A percentile compares a stretch with the other conserved stretches of the same genome.
Evolutionary conservation across 345 rosid genomes (phyloP).

Genomic region (Boechera stricta): DNA sequence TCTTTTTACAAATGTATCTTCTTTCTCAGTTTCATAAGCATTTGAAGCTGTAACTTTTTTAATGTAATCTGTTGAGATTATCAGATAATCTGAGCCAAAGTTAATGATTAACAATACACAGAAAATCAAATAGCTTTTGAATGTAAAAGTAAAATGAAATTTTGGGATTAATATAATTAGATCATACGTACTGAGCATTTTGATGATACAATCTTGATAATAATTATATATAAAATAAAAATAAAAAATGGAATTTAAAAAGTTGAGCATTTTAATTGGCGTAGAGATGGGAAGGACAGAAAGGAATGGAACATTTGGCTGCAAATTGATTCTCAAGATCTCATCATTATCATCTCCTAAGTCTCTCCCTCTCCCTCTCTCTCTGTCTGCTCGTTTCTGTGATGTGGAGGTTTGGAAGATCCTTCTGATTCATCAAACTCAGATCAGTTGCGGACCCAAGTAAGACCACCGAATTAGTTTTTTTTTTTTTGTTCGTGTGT

Average conservation of each 20-base stretch:
- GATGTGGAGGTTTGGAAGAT: slow-evolving; percentile 19
- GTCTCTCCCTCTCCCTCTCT: slow-evolving; percentile 11
- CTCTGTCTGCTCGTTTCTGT: not conserved
- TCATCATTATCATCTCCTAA: not conserved
- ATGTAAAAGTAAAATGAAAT: not conserved
- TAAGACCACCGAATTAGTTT: slow-evolving; percentile 49
- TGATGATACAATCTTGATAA: not conserved
- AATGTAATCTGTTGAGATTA: not conserved
- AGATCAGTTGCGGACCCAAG: slow-evolving; percentile 41
- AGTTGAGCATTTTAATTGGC: slow-evolving; percentile 30
- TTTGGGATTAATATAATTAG: not conserved
- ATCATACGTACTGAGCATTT: not conserved
- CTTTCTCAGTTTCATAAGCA: not conserved
- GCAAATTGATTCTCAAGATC: not conserved
- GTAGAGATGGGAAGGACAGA: slow-evolving; percentile 28
- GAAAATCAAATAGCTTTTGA: not conserved
- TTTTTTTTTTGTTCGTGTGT: slow-evolving; percentile 6
- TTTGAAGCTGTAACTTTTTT: slow-evolving; percentile 10
- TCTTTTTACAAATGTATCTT: not conserved
- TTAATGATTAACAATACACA: slow-evolving; percentile 6
- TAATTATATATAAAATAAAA: not conserved
- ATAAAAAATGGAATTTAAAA: not conserved
- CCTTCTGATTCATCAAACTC: slow-evolving; percentile 38
- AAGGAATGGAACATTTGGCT: slow-evolving; percentile 35
- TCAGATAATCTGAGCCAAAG: not conserved